A percentile compares a stretch with the other conserved stretches of the same genome.
Conservation (phyloP, 352 stramenopile genomes). For the Thalassiosira hispida region DNA sequence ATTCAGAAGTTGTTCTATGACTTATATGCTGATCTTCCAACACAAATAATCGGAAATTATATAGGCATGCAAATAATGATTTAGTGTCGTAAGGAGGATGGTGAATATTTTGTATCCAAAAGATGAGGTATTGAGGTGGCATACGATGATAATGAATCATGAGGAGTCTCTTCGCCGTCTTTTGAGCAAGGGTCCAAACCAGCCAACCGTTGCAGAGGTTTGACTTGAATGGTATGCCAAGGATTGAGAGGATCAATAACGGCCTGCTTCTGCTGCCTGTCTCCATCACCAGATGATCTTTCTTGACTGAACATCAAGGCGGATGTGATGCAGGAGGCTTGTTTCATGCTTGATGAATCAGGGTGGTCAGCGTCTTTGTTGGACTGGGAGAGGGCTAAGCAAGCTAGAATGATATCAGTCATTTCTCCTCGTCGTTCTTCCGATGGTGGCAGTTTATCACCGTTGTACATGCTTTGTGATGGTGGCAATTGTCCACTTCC, state of each 20-base stretch:
- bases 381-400: constrained; percentile 32
- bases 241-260: constrained; percentile 52
- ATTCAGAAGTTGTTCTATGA: no score
- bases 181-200: not conserved
- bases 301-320: constrained; percentile 23
- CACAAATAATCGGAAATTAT: not conserved
- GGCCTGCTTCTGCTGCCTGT: not conserved
- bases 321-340: constrained; percentile 23
- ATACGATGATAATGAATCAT: constrained; percentile 23
- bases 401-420: constrained; percentile 35
- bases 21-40: no score
- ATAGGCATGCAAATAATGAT: no score
- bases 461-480: no score
- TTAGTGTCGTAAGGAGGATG: no score
- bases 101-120: constrained; percentile 28
- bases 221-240: constrained; percentile 50
- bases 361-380: constrained; percentile 11
- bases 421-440: constrained; percentile 19
- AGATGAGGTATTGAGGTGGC: constrained; percentile 5
- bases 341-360: constrained; percentile 13
- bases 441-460: not conserved
- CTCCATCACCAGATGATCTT: not conserved
- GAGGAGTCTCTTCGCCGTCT: not conserved
- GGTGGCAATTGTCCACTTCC: not conserved
- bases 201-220: constrained; percentile 20